These are phyloP conservation scores for Phytophthora pseudosyringae DNA, from an alignment of 352 stramenopile genomes.

Conservation along the genomic window DNA sequence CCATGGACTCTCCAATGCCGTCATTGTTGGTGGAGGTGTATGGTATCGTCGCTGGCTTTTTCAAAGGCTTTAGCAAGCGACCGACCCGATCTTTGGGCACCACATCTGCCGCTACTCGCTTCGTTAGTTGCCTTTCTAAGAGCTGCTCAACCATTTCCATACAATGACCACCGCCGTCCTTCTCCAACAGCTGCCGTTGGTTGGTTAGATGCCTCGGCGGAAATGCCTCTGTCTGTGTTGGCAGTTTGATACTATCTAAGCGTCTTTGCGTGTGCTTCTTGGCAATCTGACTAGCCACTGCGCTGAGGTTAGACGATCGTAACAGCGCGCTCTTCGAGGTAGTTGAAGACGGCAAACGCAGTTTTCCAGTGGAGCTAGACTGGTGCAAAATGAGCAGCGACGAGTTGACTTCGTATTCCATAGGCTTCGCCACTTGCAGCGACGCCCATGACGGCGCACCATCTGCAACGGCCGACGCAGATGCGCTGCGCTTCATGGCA, in stretches of 20 bases:
- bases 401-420: slow-evolving; percentile 69
- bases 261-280: slow-evolving; percentile 64
- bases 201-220: slow-evolving; percentile 24
- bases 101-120: slow-evolving; percentile 39
- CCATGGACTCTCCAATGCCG: slow-evolving; percentile 4
- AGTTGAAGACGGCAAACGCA: slow-evolving; percentile 32
- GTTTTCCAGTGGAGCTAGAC: slow-evolving; percentile 35
- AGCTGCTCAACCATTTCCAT: slow-evolving; percentile 37
- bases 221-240: slow-evolving; percentile 48
- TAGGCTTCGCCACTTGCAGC: slow-evolving; percentile 48
- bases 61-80: slow-evolving; percentile 53
- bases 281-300: slow-evolving; percentile 36
- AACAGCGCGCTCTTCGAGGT: slow-evolving; percentile 18
- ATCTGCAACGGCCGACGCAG: slow-evolving; percentile 28
- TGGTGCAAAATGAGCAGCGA: slow-evolving; percentile 62
- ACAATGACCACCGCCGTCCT: slow-evolving; percentile 12
- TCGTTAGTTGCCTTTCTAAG: slow-evolving; percentile 30
- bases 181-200: slow-evolving; percentile 25
- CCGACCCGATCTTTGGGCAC: slow-evolving; percentile 52
- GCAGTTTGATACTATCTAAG: slow-evolving; percentile 61
- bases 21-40: slow-evolving; percentile 14
- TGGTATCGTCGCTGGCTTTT: slow-evolving; percentile 51
- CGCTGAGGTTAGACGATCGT: slow-evolving; percentile 36
- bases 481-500: slow-evolving; percentile 35
- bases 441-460: slow-evolving; percentile 53